Percentiles rank a stretch among this genome's conserved stretches.
phyloP scores from a whole-genome alignment of 176 grass and related monocot genomes.

The Hordeum marinum region DNA sequence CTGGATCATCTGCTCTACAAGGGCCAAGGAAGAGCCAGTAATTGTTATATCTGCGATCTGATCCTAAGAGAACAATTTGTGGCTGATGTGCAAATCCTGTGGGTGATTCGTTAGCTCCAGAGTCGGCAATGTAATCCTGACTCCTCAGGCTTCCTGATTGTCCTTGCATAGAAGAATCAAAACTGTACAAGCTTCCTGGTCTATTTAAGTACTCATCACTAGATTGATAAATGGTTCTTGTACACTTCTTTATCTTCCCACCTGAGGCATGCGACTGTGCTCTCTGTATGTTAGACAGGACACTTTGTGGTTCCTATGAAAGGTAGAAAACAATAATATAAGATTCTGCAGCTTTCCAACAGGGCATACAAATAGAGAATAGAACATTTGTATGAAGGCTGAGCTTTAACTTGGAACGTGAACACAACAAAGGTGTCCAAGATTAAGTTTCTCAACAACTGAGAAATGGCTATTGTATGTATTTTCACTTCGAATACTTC shows the following conservation, averaged over 20 bases:
- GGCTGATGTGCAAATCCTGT: conserved; percentile 39
- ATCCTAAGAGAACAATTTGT: conserved; percentile 80
- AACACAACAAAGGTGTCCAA: too few species aligned
- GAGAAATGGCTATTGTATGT: background rate
- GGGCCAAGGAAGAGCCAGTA: conserved; percentile 97
- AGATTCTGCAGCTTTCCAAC: conserved; percentile 5
- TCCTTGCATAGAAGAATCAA: conserved; percentile 31
- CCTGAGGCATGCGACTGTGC: conserved; percentile 47
- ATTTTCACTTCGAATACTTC: background rate
- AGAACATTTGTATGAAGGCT: too few species aligned
- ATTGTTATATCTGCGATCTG: conserved; percentile 86
- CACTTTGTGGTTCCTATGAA: conserved; percentile 55
- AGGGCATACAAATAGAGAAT: conserved; percentile 1
- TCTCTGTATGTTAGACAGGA: conserved; percentile 20
- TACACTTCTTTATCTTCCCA: conserved; percentile 90
- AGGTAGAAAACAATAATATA: conserved; percentile 18
- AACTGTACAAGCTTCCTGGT: conserved; percentile 29
- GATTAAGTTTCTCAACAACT: background rate
- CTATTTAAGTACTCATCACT: conserved; percentile 27
- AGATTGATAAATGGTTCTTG: conserved; percentile 19
- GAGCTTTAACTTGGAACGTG: too few species aligned
- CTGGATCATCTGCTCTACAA: conserved; percentile 74
- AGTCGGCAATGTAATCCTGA: conserved; percentile 10
- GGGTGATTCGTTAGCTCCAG: conserved; percentile 30
- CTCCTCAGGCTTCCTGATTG: conserved; percentile 17